Base-by-base conservation (phyloP, 2,329 filamentous ascomycete genomes). In the Paramyrothecium sp. region DNA sequence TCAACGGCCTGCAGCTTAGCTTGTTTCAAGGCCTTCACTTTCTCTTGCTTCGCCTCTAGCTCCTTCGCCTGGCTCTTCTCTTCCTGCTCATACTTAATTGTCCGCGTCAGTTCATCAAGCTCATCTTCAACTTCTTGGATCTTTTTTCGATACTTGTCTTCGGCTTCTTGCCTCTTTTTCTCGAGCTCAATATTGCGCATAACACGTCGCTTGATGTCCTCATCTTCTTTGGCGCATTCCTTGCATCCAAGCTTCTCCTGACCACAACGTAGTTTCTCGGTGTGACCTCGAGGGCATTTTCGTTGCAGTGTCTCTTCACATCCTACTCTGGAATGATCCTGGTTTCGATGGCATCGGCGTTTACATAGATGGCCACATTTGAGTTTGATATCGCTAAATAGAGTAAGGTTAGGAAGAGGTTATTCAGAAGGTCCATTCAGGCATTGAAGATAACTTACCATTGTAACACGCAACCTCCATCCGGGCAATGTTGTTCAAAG, bases 401-500 rank as follows among this genome's bases (percentile, higher is more conserved):
- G 58, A n/a, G n/a, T 16, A 26, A 22, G 10, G 17, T 51, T 33
- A 50, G 3, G 7, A 23, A 44, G 8, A 1, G 2, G 8, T 17
- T 23, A 34, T 17, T 48, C 3, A 17, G 12, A 10, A n/a, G n/a
- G n/a, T n/a, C n/a, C n/a, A n/a, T n/a, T n/a, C n/a, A n/a, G n/a
- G n/a, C n/a, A n/a, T n/a, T n/a, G 26, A 10, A 23, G 13, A 13
- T 47, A 56, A 72, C 78, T 69, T 73, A 88, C 85, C 89, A 92
- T 20, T 76, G 77, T 52, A 84, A 75, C 0, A 74, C 73, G 60
- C 89, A 92, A 0, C 90, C 90, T 4, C 90, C 89, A 65, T 92
- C 88, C 0, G 89, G 89, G 44, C 83, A 89, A 19, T 81, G 70
- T 0, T 59, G 67, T 3, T 86, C 81, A 64, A 92, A 92, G 47